Base-by-base conservation (phyloP, 768 basidiomycete genomes). In the Sporobolomyces phaffii region DNA sequence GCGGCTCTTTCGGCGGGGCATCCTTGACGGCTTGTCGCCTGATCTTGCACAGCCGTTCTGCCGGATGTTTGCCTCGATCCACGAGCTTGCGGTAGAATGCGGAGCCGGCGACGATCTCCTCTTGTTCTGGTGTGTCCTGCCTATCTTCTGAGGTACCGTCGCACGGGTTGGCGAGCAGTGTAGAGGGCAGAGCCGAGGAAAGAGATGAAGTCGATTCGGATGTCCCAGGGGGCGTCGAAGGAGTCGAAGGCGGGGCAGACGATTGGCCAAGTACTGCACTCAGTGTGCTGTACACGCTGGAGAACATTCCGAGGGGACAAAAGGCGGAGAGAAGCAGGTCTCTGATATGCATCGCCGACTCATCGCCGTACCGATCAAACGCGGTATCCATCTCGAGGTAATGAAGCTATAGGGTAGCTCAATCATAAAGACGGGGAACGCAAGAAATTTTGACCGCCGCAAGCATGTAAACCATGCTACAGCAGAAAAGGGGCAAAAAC, bases 1-100 rank as follows among this genome's bases (percentile, higher is more conserved):
- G 24, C 28, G 65, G 65, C 28, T 67, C 65, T 18, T 22, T 31
- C 38, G 65, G 65, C 24, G 65, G 65, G 3, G 4, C n/a, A 13
- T 62, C 65, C 10, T 34, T 20, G 11, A 58, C 20, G 9, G 65
- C 65, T 44, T 22, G 33, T 24, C 26, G 18, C 33, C 50, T 34
- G 54, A 67, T 67, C 41, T 34, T 34, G 20, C 3, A 5, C 15
- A 67, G 43, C 17, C 65, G 53, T 15, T 38, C 26, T 5, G 47
- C 22, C 2, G 49, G 28, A 22, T 67, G 65, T 18, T 44, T 28
- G 33, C 43, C 41, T 22, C 48, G 36, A 5, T 26, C 29, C 6
- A 62, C 24, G 14, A 67, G 43, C 20, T 60, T 54, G 31, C 48
- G 38, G 36, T 62, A 62, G 54, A 57, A 67, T 7, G 48, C 54